Evolutionary conservation across 768 basidiomycete species (phyloP).

Genomic region (Gymnopilus dilepis): DNA sequence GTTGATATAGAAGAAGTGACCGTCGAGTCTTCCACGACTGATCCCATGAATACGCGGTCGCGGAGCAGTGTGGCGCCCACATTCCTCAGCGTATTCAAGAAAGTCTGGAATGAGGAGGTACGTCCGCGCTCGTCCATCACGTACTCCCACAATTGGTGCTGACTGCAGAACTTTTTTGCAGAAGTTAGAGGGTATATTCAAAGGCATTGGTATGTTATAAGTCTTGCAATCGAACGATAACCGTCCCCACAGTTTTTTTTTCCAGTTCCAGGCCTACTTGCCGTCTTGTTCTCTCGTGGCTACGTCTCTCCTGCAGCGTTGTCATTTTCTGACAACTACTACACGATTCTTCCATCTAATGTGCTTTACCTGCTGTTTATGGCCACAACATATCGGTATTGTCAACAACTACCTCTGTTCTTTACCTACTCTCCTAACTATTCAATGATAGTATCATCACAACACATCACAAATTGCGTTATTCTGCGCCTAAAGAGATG

Average conservation of each 20-base stretch:
- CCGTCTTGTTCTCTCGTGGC: slow-evolving; percentile 11
- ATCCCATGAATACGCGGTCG: not conserved
- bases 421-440: not conserved
- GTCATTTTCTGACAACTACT: not conserved
- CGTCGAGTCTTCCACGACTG: not conserved
- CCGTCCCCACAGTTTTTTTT: not conserved
- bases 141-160: no score
- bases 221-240: not conserved
- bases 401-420: not conserved
- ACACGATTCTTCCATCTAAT: slow-evolving; percentile 12
- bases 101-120: slow-evolving; percentile 15
- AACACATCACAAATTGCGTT: slow-evolving; percentile 13
- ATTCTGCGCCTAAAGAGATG: slow-evolving; percentile 11
- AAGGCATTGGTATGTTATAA: slow-evolving; percentile 12
- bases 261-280: slow-evolving; percentile 13
- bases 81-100: slow-evolving; percentile 7
- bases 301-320: slow-evolving; percentile 17
- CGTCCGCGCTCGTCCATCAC: not conserved
- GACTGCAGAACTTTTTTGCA: not conserved
- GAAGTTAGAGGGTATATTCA: slow-evolving; percentile 18
- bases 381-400: slow-evolving; percentile 16
- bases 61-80: not conserved
- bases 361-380: slow-evolving; percentile 15
- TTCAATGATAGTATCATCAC: slow-evolving; percentile 12
- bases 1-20: not conserved